Evolutionary conservation across 805 yeast species (phyloP).

Genomic region (Hanseniaspora valbyensis): DNA sequence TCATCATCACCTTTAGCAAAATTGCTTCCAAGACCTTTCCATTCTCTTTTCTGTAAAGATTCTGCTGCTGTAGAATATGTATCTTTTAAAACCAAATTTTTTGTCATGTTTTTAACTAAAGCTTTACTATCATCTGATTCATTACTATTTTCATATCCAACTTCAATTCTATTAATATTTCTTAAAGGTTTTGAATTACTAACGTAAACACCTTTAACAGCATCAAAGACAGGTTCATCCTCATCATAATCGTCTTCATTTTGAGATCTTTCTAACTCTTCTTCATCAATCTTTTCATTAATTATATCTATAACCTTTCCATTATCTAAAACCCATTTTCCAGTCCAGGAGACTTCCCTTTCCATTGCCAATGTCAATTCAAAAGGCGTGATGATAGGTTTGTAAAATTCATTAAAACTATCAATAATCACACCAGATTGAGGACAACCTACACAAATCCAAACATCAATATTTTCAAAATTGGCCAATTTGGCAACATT

Average conservation of each 20-base stretch:
- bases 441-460: constrained; percentile 93
- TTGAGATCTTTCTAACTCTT: constrained; percentile 19
- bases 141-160: constrained; percentile 34
- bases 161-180: constrained; percentile 49
- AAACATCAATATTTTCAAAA: constrained; percentile 83
- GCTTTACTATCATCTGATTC: constrained; percentile 28
- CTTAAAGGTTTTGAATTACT: constrained; percentile 68
- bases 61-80: constrained; percentile 85
- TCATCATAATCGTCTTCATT: constrained; percentile 27
- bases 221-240: constrained; percentile 74
- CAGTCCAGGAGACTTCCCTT: constrained; percentile 77
- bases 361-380: constrained; percentile 73
- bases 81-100: constrained; percentile 52
- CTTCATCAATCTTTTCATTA: constrained; percentile 28
- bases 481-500: constrained; percentile 94
- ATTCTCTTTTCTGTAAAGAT: constrained; percentile 55
- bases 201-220: constrained; percentile 71
- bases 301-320: constrained; percentile 37
- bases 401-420: constrained; percentile 65
- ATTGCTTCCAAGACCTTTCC: constrained; percentile 92
- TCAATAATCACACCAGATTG: constrained; percentile 86
- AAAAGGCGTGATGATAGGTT: constrained; percentile 88
- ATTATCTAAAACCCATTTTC: constrained; percentile 83
- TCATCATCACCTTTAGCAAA: constrained; percentile 32
- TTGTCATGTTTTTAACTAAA: constrained; percentile 46